Base-by-base conservation (phyloP, 169 alveolate species). In the Cystoisospora suis region DNA sequence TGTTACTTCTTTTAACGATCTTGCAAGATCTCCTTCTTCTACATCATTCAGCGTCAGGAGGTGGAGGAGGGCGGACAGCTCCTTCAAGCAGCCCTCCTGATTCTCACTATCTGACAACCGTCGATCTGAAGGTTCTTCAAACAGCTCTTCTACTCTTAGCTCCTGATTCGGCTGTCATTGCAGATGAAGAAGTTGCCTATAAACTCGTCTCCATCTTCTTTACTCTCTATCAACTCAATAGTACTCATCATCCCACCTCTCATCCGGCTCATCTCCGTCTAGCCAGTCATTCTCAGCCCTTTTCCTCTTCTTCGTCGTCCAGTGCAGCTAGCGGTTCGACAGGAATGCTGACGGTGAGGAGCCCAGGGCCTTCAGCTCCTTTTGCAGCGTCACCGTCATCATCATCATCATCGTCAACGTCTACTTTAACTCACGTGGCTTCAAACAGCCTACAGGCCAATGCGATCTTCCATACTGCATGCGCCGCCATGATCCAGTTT, bases 401-500 rank as follows among this genome's bases (percentile, higher is more conserved):
- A 53, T 23, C 65, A 53, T 12, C 65, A 53, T 12, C 65, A 53
- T 12, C 23, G 23, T 12, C 65, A 53, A 23, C 65, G 23, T 12
- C 23, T 53, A 12, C 65, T 12, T 23, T 12, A 53, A 23, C 65
- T 12, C 65, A 12, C 29, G 29, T 12, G 65, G 65, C 65, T 53
- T 15, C 65, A 53, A 23, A 12, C 12, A 53, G 29, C 29, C 65
- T 23, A 53, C 12, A 23, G 29, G 42, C 38, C 56, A 36, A n/a
- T 34, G 81, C 81, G 12, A 53, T 72, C 53, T 34, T 34, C 32
- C 83, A 72, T 12, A 72, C 83, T 4, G 83, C 83, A 9, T 40
- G 47, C 83, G 83, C 83, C 1, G 83, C 56, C 83, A 72, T 72
- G 83, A 36, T 56, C 12, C 83, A 72, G 56, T 56, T 72, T 5